Conservation (phyloP, 1,284 basidiomycete genomes). For the Irpex sp. region DNA sequence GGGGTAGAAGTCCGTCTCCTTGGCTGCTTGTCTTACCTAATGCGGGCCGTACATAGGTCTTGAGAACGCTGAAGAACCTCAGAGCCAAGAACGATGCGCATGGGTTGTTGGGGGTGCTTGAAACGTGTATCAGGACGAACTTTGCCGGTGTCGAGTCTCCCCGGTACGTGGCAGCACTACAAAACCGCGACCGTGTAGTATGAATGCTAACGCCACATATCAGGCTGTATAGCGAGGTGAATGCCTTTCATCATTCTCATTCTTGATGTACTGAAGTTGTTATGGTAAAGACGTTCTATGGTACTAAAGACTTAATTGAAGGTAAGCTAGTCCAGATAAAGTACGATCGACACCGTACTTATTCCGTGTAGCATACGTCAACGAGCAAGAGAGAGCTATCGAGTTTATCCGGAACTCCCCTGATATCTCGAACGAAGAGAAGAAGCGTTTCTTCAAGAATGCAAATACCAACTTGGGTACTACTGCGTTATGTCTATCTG, state of each 20-base stretch:
- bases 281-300: slow-evolving; percentile 73
- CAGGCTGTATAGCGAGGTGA: slow-evolving; percentile 86
- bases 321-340: slow-evolving; percentile 51
- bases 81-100: slow-evolving; percentile 76
- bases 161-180: slow-evolving; percentile 36
- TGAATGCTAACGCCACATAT: neutral
- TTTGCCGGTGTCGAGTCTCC: slow-evolving; percentile 94
- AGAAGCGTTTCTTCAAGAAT: slow-evolving; percentile 88
- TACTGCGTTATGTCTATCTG: slow-evolving; percentile 91
- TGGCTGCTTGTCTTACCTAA: neutral
- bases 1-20: neutral
- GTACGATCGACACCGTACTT: neutral
- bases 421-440: slow-evolving; percentile 82
- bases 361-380: slow-evolving; percentile 60
- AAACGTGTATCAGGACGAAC: slow-evolving; percentile 89
- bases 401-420: slow-evolving; percentile 72
- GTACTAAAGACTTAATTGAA: slow-evolving; percentile 87
- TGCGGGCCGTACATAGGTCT: slow-evolving; percentile 40
- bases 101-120: slow-evolving; percentile 86
- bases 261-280: slow-evolving; percentile 12
- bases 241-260: slow-evolving; percentile 15
- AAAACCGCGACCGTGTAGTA: neutral
- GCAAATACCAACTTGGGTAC: slow-evolving; percentile 87
- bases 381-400: slow-evolving; percentile 74
- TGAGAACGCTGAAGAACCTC: slow-evolving; percentile 58